Evolutionary conservation across 2,329 filamentous ascomycete species (phyloP).

Genomic region (Aureobasidium mangrovei): DNA sequence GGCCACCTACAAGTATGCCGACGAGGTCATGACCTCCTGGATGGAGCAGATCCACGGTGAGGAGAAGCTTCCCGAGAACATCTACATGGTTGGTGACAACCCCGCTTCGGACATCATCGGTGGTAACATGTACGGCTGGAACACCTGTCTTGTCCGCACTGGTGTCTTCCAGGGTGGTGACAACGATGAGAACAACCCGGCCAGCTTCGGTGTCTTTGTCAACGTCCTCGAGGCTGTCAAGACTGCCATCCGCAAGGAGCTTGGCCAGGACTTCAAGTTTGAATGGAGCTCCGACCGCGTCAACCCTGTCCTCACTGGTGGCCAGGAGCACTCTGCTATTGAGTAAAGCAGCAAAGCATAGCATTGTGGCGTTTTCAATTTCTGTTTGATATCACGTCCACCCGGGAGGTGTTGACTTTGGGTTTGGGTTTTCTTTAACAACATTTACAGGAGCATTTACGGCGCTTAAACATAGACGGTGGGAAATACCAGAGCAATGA

Average conservation of each 20-base stretch:
- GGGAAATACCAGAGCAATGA: neutral
- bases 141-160: conserved; percentile 68
- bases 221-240: conserved; percentile 66
- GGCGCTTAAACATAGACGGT: conserved; percentile 11
- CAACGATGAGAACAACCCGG: conserved; percentile 68
- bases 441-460: neutral
- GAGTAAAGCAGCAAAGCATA: conserved; percentile 34
- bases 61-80: conserved; percentile 57
- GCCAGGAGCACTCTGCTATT: conserved; percentile 45
- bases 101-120: conserved; percentile 65
- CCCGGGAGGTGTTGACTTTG: conserved; percentile 11
- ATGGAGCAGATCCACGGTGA: conserved; percentile 70
- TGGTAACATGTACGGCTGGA: conserved; percentile 76
- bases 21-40: conserved; percentile 63
- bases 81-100: conserved; percentile 73
- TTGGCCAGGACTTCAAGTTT: conserved; percentile 66
- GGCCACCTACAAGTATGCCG: conserved; percentile 71
- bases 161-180: conserved; percentile 70
- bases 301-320: conserved; percentile 55
- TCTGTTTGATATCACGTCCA: conserved; percentile 6
- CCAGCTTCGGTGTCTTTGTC: conserved; percentile 65
- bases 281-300: conserved; percentile 58
- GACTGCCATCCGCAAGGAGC: conserved; percentile 57
- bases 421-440: neutral
- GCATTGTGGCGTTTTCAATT: conserved; percentile 9